Percentiles rank a stretch among this genome's conserved stretches.
These are phyloP conservation scores for Flaveria ramosissima DNA, from an alignment of 129 eudicot species.

Conservation along the genomic window DNA sequence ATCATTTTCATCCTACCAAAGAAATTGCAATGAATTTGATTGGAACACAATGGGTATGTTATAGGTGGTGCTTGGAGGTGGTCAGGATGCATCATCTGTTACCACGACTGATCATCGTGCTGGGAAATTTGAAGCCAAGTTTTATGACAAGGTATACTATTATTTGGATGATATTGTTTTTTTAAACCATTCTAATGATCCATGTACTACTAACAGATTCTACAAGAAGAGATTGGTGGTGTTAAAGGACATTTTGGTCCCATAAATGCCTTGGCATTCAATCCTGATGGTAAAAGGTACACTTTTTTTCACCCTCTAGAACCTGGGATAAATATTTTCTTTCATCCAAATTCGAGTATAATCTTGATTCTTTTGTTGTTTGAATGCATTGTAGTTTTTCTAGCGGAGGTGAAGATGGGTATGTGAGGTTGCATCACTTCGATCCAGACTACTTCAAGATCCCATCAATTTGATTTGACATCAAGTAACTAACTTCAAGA, in stretches of 20 bases:
- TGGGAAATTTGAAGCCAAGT: constrained; percentile 97
- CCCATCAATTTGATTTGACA: constrained; percentile 25
- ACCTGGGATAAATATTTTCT: neutral
- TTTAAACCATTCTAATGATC: neutral
- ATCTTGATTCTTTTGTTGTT: neutral
- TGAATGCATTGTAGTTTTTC: constrained; percentile 48
- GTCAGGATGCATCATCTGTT: constrained; percentile 93
- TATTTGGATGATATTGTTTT: neutral
- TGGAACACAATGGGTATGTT: constrained; percentile 6
- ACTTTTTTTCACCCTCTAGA: neutral
- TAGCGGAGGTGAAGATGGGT: constrained; percentile 88
- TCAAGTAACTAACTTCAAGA: neutral
- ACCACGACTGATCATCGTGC: constrained; percentile 98
- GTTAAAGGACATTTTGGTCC: constrained; percentile 99
- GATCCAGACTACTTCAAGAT: constrained; percentile 72
- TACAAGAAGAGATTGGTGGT: constrained; percentile 81
- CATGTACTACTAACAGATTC: constrained; percentile 44
- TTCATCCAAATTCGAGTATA: neutral
- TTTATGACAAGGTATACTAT: constrained; percentile 77
- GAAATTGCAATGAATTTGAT: neutral
- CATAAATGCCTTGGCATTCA: constrained; percentile 91
- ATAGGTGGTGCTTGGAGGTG: constrained; percentile 98
- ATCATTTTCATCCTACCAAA: neutral
- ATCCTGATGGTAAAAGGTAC: constrained; percentile 95
- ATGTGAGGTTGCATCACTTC: constrained; percentile 69